Conservation (phyloP, 1,139 yeast species). For the Hemisphaericaspora lyxosophila region DNA sequence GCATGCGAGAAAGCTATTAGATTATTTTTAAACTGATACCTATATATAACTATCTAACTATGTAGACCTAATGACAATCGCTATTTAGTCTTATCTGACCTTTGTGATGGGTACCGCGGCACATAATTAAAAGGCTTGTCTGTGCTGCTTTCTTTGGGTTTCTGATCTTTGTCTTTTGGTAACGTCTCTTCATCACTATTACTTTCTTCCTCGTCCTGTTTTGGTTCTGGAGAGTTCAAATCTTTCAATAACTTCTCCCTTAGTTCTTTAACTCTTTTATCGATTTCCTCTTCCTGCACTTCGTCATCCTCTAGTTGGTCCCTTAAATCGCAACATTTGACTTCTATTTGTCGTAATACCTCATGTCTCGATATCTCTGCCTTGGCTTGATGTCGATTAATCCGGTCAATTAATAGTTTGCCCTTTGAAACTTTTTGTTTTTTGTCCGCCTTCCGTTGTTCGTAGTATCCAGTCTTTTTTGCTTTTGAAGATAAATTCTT, state of each 20-base stretch:
- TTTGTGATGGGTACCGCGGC: conserved; percentile 8
- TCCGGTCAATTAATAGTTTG: conserved; percentile 18
- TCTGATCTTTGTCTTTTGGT: neutral
- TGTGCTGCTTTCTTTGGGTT: neutral
- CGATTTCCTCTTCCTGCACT: conserved; percentile 27
- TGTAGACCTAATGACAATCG: neutral
- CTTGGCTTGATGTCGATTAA: conserved; percentile 20
- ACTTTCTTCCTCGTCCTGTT: neutral
- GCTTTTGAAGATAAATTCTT: conserved; percentile 39
- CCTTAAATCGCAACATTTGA: conserved; percentile 54
- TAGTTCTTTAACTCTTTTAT: conserved; percentile 21
- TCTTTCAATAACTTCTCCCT: conserved; percentile 20
- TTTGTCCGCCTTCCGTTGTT: conserved; percentile 14
- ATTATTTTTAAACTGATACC: too few relatives aligned
- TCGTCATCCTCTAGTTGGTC: conserved; percentile 56
- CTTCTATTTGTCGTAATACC: conserved; percentile 48
- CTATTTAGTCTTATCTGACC: neutral
- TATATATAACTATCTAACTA: too few relatives aligned
- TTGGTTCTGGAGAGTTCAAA: neutral
- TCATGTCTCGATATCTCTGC: conserved; percentile 46
- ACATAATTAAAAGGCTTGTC: conserved; percentile 4
- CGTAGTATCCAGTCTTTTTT: conserved; percentile 18
- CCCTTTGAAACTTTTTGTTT: conserved; percentile 15
- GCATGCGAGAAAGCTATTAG: neutral
- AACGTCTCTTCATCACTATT: neutral